Evolutionary conservation across 306 rosid genomes (phyloP).

Genomic region (Casuarina glauca): DNA sequence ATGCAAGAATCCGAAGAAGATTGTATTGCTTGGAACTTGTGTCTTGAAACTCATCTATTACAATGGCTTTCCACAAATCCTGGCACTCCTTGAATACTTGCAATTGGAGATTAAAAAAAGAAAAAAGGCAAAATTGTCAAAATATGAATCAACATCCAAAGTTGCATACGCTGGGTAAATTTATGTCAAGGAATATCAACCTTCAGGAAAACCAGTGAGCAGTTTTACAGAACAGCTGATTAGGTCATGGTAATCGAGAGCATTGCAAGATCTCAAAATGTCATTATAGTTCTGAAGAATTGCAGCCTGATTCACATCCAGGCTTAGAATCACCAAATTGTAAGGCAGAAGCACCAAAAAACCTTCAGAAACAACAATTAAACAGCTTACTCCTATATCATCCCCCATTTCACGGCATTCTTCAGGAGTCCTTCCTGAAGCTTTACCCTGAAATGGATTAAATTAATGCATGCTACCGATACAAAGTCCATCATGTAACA

Average conservation of each 20-base stretch:
- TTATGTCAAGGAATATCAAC: constrained; percentile 41
- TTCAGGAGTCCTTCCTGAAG: constrained; percentile 68
- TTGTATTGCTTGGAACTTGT: constrained; percentile 94
- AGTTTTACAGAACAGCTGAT: constrained; percentile 88
- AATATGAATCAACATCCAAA: constrained; percentile 27
- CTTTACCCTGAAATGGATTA: constrained; percentile 73
- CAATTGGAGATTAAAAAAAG: neutral
- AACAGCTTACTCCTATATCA: constrained; percentile 76
- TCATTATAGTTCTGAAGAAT: constrained; percentile 74
- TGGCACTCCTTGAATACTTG: constrained; percentile 76
- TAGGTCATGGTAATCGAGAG: constrained; percentile 93
- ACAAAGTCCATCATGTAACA: constrained; percentile 3
- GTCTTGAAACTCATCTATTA: constrained; percentile 96
- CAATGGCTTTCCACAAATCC: constrained; percentile 79
- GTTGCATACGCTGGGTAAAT: constrained; percentile 13
- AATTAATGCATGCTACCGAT: constrained; percentile 16
- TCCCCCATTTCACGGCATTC: constrained; percentile 66
- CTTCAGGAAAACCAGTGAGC: constrained; percentile 81
- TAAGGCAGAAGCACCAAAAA: constrained; percentile 18
- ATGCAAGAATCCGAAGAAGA: constrained; percentile 67
- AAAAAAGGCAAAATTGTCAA: constrained; percentile 33
- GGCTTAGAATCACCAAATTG: constrained; percentile 32
- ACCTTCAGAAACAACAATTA: constrained; percentile 22
- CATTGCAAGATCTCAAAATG: constrained; percentile 80
- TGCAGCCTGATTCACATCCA: constrained; percentile 60